These are phyloP conservation scores for Alloteropsis semialata DNA, from an alignment of 176 grass and related monocot species.

Conservation along the genomic window DNA sequence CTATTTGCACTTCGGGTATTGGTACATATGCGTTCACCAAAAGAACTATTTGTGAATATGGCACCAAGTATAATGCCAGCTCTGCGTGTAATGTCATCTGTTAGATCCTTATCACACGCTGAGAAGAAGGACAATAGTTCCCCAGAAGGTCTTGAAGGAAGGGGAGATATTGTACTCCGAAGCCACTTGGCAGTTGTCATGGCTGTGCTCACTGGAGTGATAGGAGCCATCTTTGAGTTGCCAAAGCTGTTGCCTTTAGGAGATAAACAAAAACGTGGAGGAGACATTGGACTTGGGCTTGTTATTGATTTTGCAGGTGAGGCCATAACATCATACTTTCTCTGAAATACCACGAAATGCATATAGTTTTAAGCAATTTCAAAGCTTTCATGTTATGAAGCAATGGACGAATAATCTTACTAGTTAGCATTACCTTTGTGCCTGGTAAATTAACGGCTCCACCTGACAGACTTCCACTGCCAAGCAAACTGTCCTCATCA, in stretches of 20 bases:
- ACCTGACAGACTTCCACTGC: constrained; percentile 86
- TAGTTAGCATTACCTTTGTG: constrained; percentile 60
- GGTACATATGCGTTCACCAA: constrained; percentile 54
- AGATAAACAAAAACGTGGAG: constrained; percentile 62
- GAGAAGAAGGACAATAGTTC: constrained; percentile 76
- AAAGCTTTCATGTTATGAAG: neutral
- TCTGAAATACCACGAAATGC: constrained; percentile 45
- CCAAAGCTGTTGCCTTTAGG: constrained; percentile 39
- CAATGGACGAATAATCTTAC: neutral
- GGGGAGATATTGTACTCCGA: constrained; percentile 70
- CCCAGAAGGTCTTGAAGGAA: constrained; percentile 67
- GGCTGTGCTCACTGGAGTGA: constrained; percentile 88
- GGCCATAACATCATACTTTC: constrained; percentile 75
- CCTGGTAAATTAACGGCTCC: constrained; percentile 75
- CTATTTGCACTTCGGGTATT: constrained; percentile 51
- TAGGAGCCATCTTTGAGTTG: constrained; percentile 68
- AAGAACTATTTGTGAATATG: constrained; percentile 73
- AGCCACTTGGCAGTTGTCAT: constrained; percentile 99
- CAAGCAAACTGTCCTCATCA: constrained; percentile 88
- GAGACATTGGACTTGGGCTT: constrained; percentile 75
- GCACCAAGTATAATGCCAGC: constrained; percentile 87
- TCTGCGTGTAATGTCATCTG: constrained; percentile 56
- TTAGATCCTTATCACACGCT: constrained; percentile 72
- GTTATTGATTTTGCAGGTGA: constrained; percentile 85
- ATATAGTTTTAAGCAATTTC: neutral